Base-by-base conservation (phyloP, 2,329 filamentous ascomycete genomes). In the Lanzia echinophila region DNA sequence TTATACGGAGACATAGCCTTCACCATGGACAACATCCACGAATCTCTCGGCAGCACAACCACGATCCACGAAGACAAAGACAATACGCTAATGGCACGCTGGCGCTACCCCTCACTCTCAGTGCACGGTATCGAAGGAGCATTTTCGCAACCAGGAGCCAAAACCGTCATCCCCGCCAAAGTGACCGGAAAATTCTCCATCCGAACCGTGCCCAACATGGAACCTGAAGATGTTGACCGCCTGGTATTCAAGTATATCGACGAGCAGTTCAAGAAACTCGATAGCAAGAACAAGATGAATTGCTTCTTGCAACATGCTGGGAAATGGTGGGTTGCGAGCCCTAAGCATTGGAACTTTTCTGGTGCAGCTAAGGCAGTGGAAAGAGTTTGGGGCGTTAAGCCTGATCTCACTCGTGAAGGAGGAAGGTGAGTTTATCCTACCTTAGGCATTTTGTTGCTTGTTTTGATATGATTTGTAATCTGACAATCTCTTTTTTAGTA, bases 171-270 rank as follows among this genome's bases (percentile, higher is more conserved):
- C 65, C 94, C 94, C 3, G 92, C 94, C 67, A 96, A 96, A 78
- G 94, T 99, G 55, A 88, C 86, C 66, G 94, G 94, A 73, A 99
- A 99, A 76, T 99, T 99, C 78, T 95, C 89, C 48, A 96, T 99
- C 74, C 86, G 94, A 63, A 97, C 91, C 34, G 94, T 99, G 20
- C 94, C 94, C 50, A 83, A 99, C 75, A 99, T 99, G 94, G 88
- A 96, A 70, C 90, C 90, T 64, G 84, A 90, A 54, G 83, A 86
- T 68, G 95, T 96, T 66, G 95, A 95, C 74, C 80, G 84, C 68
- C 79, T 86, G 43, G 92, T 99, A 42, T 87, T 83, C 75, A 85
- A 88, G 70, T 87, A 91, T 70, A 79, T 97, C 60, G 81, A 92
- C 68, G 84, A 87, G 60, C 83, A 88, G 62, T 96, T 95, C 70